Evolutionary conservation across 805 yeast genomes (phyloP), one percentile per base, ranked within the genome.

Genomic region (Metschnikowia orientalis): DNA sequence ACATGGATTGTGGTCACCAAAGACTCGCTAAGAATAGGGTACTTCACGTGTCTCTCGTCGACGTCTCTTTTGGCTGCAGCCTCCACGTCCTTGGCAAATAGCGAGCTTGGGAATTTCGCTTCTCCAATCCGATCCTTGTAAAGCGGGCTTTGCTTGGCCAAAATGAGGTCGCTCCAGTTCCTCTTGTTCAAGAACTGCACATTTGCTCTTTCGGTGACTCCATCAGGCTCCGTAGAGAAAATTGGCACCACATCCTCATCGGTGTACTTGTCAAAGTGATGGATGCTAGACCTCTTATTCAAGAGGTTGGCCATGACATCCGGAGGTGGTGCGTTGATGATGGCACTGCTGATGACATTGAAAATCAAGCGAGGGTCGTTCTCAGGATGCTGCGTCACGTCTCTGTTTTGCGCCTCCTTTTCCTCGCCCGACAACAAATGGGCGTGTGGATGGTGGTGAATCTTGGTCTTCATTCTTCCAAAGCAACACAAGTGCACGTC

Each of bases 281-380:
- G 97, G 14, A 75, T 62, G 34, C 69, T 71, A 9, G 84, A 70
- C 47, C 95, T 67, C 47, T 69, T 76, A 56, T 82, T 71, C 45
- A 90, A 62, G 42, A 90, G 63, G 5, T 63, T 60, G 1, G 95
- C 92, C 82, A 90, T 83, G 5, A 80, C 79, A 52, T 78, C 75
- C 2, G 97, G 95, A 2, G 97, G 97, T 8, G 98, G 95, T 0
- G 92, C 78, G 56, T 90, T 90, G 18, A 82, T 78, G 37, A 90
- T 87, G 3, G 97, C 97, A 11, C 95, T 85, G 6, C 92, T 79
- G 27, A 87, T 81, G 26, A 92, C 76, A 53, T 90, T 90, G 57
- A 85, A 73, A 54, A 89, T 80, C 43, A 84, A 68, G 38, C 89
- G 61, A 21, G 84, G 82, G 58, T 89, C 95, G 23, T 65, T 55